Evolutionary conservation across 306 rosid species (phyloP), one percentile per base, ranked within the genome.

Genomic region (Spatholobus suberectus): DNA sequence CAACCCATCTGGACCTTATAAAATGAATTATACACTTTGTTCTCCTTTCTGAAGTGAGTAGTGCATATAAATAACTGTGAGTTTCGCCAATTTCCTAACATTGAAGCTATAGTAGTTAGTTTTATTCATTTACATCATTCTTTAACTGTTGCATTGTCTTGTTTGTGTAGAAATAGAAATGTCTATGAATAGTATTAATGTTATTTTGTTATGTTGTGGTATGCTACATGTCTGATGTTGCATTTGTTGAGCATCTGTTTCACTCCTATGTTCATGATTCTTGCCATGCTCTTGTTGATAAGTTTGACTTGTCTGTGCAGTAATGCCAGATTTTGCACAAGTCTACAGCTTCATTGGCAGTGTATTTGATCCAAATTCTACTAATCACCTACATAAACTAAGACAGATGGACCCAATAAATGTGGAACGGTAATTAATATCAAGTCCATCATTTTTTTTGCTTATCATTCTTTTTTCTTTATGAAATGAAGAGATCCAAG

Each of bases 371-470:
- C 97, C 97, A 37, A 54, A 81, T 84, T 76, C 87, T 14, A 69
- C 90, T 63, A 90, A 88, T 85, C 99, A 95, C 75, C 51, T 89
- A 55, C 92, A 89, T 80, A 92, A 88, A 74, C 89, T 90, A 80
- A 93, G 85, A 76, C 90, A 90, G 89, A 89, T 95, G 98, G 95
- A 92, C 70, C 95, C 90, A 59, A 89, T 93, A 85, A 90, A 95
- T 85, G 76, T 78, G 93, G 93, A 84, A 91, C 99, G 65, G 99
- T 95, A 90, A 66, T 90, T 85, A 75, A 63, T 43, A n/a, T 70
- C 24, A 40, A 34, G 47, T 23, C 40, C 76, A 58, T 78, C 49
- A 38, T 74, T 26, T 52, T 54, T 54, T 10, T 54, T 23, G 62
- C 24, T 68, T 3, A 13, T 51, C 21, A 57, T 82, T 62, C 3